Evolutionary conservation across 2,329 filamentous ascomycete species (phyloP), one percentile per base, ranked within the genome.

Genomic region (Cladosporium cucumerinum): DNA sequence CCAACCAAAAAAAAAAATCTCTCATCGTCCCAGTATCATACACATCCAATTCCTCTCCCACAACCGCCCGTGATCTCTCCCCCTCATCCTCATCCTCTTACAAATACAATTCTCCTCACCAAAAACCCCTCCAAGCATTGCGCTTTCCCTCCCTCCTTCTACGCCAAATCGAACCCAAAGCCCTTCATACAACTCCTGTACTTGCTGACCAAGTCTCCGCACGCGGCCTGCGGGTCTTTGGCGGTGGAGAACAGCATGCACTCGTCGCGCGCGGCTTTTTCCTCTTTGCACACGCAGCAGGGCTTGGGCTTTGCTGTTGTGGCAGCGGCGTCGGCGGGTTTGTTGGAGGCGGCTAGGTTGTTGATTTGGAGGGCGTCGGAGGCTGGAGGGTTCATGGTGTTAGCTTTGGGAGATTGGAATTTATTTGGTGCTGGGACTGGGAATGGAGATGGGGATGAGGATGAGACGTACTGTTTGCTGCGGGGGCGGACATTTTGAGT

Each of bases 241-340:
- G 91, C 85, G 68, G 87, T 93, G 64, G 92, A 96, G 82, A 98
- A 97, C 64, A 99, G 90, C 94, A 99, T 98, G 84, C 95, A 99
- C 80, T 99, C 93, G 81, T 99, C 95, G 69, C 95, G 92, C 72
- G 86, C 86, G 46, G 91, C 84, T 80, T 99, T 99, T 79, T 99
- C 93, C 52, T 95, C 87, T 77, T 93, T 97, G 87, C 95, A 99
- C 32, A 98, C 95, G 77, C 95, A 98, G 86, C 95, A 98, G 51
- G 94, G 94, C 92, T 97, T 74, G 28, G 66, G 67, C 21, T 64
- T 64, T 10, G 32, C 5, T 3, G 52, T n/a, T 54, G 12, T 21
- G 7, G 48, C 48, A 43, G 25, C 14, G 61, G 28, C 39, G 39
- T 28, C 48, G 30, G 54, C 25, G 28, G 75, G 72, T 72, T 82